phyloP scores from a whole-genome alignment of 495 filamentous ascomycete species.

The Trichocladium uniseriatum region DNA sequence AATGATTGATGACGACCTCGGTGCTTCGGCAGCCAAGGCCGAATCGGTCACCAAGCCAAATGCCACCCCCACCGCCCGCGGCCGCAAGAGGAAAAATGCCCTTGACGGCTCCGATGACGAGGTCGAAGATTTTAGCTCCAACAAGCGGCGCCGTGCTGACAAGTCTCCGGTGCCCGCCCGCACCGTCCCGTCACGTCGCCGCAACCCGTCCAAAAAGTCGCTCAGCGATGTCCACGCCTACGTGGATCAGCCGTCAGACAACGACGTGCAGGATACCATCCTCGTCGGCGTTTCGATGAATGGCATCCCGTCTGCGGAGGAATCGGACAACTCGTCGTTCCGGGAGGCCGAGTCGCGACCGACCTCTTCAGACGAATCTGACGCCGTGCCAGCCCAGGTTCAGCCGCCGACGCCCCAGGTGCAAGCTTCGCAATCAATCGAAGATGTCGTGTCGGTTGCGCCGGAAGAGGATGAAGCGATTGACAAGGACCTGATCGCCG shows the following conservation, averaged over 20 bases:
- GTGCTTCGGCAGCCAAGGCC: neutral
- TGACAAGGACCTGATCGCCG: constrained; percentile 1
- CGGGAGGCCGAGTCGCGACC: constrained; percentile 15
- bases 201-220: constrained; percentile 27
- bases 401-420: constrained; percentile 13
- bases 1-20: constrained; percentile 28
- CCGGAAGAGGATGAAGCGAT: constrained; percentile 7
- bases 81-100: constrained; percentile 25
- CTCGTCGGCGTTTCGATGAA: constrained; percentile 34
- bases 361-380: constrained; percentile 14
- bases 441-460: constrained; percentile 9
- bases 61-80: constrained; percentile 16
- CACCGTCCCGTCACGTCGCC: constrained; percentile 24
- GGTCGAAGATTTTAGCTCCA: constrained; percentile 9
- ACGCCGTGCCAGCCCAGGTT: constrained; percentile 1
- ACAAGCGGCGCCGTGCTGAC: constrained; percentile 18
- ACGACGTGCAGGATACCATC: constrained; percentile 42
- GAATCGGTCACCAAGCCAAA: constrained; percentile 15
- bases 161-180: constrained; percentile 27
- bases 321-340: constrained; percentile 17
- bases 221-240: constrained; percentile 21
- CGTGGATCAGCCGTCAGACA: constrained; percentile 29
- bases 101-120: constrained; percentile 24
- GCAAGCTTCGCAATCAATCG: constrained; percentile 6
- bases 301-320: constrained; percentile 12